Base-by-base conservation (phyloP, 192 early-diverging fungal genomes). In the Entomortierella lignicola region DNA sequence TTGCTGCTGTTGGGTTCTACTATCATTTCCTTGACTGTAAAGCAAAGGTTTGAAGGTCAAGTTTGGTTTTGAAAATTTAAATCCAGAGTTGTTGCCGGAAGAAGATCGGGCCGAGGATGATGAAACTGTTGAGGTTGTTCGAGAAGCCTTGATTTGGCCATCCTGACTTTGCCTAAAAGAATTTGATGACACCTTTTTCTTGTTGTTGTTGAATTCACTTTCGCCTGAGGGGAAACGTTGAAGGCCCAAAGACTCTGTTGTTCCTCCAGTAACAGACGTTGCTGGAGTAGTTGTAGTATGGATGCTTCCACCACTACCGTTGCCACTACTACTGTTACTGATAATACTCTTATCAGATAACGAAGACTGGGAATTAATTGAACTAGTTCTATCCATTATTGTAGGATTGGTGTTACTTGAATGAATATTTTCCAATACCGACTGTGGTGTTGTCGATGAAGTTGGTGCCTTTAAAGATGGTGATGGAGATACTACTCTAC, bases 51-150 rank as follows among this genome's bases (percentile, higher is more conserved):
- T 79, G 43, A 79, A 77, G 12, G 72, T 68, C 56, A 72, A 29
- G 69, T 63, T 71, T 34, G 69, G 69, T 59, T 72, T 72, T 20
- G 62, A 11, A 65, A 79, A 79, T 50, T 65, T 79, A 60, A 79
- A 79, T 63, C 75, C 67, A 42, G 60, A 56, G 47, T 60, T n/a
- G n/a, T n/a, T 79, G 5, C 67, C 75, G 75, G 75, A 79, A 79
- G 75, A 79, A 79, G 74, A 77, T 69, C 75, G 75, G 75, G 66
- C 75, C 75, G 75, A 79, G 30, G 66, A 59, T 18, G 60, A 56
- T 3, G 73, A 77, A 20, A 69, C 55, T 12, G 62, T 56, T 11
- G 75, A 79, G 0, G 68, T 66, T 8, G 66, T 52, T 27, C 75
- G 75, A 6, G 67, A 66, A 8, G 56, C 13, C 37, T 65, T 69